phyloP scores from a whole-genome alignment of 805 yeast genomes.

The Metschnikowia vanudenii region DNA sequence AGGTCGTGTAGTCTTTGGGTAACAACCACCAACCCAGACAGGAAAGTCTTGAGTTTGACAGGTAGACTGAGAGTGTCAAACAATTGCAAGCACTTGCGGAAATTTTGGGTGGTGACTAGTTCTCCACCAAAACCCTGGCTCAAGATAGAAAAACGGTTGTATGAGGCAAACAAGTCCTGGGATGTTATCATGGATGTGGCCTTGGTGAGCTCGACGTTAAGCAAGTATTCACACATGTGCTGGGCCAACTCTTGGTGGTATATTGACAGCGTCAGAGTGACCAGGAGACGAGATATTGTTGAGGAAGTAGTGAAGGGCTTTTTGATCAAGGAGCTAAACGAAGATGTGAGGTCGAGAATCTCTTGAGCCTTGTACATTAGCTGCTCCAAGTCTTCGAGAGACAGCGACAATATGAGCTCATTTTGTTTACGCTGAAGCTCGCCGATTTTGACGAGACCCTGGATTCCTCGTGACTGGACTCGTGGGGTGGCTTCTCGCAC shows the following conservation, averaged over 20 bases:
- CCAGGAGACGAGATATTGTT: constrained; percentile 31
- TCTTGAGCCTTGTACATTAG: constrained; percentile 78
- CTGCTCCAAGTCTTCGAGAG: constrained; percentile 73
- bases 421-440: constrained; percentile 55
- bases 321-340: constrained; percentile 16
- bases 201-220: constrained; percentile 28
- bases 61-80: constrained; percentile 63
- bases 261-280: constrained; percentile 33
- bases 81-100: constrained; percentile 56
- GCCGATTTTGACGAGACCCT: constrained; percentile 60
- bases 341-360: constrained; percentile 47
- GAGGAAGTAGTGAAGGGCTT: neutral
- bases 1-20: constrained; percentile 25
- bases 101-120: constrained; percentile 66
- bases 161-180: constrained; percentile 43
- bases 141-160: constrained; percentile 35
- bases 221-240: constrained; percentile 71
- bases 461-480: constrained; percentile 54
- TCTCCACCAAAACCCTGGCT: constrained; percentile 53
- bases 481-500: constrained; percentile 10
- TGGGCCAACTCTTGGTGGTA: constrained; percentile 70
- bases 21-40: constrained; percentile 35
- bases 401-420: constrained; percentile 59
- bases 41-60: constrained; percentile 37
- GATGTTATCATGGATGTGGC: constrained; percentile 38